Base-by-base conservation (phyloP, 495 filamentous ascomycete species). In the Penicillium crystallinum region DNA sequence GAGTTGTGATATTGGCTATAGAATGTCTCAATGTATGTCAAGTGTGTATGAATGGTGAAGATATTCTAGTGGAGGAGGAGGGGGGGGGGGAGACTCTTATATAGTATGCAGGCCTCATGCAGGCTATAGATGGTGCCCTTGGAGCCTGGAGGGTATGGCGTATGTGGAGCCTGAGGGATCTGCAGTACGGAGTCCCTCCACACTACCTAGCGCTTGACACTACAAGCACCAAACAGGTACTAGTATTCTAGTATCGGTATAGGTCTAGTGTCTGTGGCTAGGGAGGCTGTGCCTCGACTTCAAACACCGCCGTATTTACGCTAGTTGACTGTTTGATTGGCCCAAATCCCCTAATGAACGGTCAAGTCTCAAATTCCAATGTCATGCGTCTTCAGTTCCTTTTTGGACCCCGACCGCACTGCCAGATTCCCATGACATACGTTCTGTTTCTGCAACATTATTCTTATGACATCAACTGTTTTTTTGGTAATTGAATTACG, bases 261-360 rank as follows among this genome's bases (percentile, higher is more conserved):
- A 10, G 7, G 7, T 4, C 11, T 33, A 50, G 6, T 22, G n/a
- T 18, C 38, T 49, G 60, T 63, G 53, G 57, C 57, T 55, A 44
- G 21, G 15, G 31, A 48, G 45, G 45, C 45, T 34, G 45, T 48
- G 45, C 22, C 15, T 43, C 29, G 23, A n/a, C n/a, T 18, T 42
- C 55, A 42, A 52, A 63, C 50, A 58, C 55, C 55, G 55, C 52
- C 47, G 37, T 43, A 18, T 45, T 36, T 17, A 19, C 27, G 7
- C 8, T 5, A 5, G 3, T 29, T 23, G 46, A 49, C 11, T 8
- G 1, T 19, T 36, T 58, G 47, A 61, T 54, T 55, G 47, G 58
- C 39, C 12, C 17, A 4, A 15, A 1, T 37, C 34, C n/a, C 22
- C 54, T 7, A 18, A 33, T 33, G 2, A 19, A 45, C 54, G 46